These are phyloP conservation scores for Mycosphaerella sp. DNA, from an alignment of 2,329 filamentous ascomycete species.

Conservation along the genomic window DNA sequence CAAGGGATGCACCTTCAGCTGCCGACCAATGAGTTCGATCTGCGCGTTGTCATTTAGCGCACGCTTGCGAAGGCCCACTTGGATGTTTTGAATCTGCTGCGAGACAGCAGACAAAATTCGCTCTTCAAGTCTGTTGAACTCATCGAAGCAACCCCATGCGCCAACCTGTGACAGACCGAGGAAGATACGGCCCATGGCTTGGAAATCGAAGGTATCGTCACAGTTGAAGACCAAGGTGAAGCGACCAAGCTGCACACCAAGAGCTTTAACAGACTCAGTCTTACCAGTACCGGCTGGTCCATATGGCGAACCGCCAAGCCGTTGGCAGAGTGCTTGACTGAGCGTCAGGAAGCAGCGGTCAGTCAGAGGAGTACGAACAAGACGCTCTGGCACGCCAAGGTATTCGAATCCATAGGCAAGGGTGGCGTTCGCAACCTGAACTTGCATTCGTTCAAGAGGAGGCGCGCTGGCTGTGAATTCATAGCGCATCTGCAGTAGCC, in stretches of 20 bases:
- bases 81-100: conserved; percentile 99
- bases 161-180: conserved; percentile 98
- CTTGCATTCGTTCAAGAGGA: conserved; percentile 70
- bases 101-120: conserved; percentile 96
- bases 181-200: conserved; percentile 99
- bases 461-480: conserved; percentile 79
- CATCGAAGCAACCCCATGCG: conserved; percentile 99
- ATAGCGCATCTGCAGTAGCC: conserved; percentile 97
- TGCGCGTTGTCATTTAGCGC: conserved; percentile 75
- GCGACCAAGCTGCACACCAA: conserved; percentile 90
- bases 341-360: conserved; percentile 98
- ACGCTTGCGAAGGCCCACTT: conserved; percentile 84
- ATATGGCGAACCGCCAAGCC: conserved; percentile 93
- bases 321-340: conserved; percentile 90
- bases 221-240: conserved; percentile 99
- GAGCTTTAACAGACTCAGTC: conserved; percentile 96
- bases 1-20: conserved; percentile 81
- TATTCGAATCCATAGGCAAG: conserved; percentile 98
- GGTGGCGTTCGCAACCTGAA: conserved; percentile 95
- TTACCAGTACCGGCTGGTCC: conserved; percentile 97
- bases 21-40: conserved; percentile 89
- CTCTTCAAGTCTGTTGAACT: conserved; percentile 99
- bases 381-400: conserved; percentile 87
- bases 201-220: conserved; percentile 99
- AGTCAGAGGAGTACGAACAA: conserved; percentile 92